Evolutionary conservation across 2,329 filamentous ascomycete genomes (phyloP), one percentile per base, ranked within the genome.

Genomic region (Shiraia sp.): DNA sequence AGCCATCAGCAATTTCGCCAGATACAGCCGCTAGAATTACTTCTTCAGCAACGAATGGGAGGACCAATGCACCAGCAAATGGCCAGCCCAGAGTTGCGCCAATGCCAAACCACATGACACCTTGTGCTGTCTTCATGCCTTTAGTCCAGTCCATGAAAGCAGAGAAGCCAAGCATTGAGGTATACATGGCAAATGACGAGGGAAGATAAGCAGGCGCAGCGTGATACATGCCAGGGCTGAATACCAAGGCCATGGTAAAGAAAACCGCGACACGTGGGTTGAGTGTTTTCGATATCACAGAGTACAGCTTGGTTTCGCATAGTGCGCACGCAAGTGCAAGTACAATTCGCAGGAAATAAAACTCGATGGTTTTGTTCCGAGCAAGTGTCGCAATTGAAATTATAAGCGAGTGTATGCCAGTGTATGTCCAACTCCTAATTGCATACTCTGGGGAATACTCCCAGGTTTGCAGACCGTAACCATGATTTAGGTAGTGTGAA

Each of bases 111-210:
- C 89, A 96, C 70, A 88, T 86, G 47, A 99, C 90, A 26, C 89
- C 93, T 62, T 83, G 79, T 0, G 88, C 85, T 0, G 89, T 95
- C 67, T 86, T 88, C 32, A 90, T 74, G 0, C 89, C 88, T 14
- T 85, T 85, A 26, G 80, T 81, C 86, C 88, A 93, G 70, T 96
- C 88, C 81, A 99, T 87, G 69, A 97, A 99, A 1, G 89, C 83
- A 1, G 90, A 81, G 40, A 90, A 82, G 9, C 91, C 93, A 6
- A 97, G 75, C 79, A 93, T 93, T 10, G 83, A 85, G 45, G 85
- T 88, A 67, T 95, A 96, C 93, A 99, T 99, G 62, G 93, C 87
- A 63, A 99, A 99, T 68, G 87, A 96, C 7, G 91, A 96, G 0
- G 93, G 93, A 4, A 99, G 76, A 63, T 88, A 96, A 5, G 92